Conservation (phyloP, 257 asterid genomes). For the Penstemon davidsonii region DNA sequence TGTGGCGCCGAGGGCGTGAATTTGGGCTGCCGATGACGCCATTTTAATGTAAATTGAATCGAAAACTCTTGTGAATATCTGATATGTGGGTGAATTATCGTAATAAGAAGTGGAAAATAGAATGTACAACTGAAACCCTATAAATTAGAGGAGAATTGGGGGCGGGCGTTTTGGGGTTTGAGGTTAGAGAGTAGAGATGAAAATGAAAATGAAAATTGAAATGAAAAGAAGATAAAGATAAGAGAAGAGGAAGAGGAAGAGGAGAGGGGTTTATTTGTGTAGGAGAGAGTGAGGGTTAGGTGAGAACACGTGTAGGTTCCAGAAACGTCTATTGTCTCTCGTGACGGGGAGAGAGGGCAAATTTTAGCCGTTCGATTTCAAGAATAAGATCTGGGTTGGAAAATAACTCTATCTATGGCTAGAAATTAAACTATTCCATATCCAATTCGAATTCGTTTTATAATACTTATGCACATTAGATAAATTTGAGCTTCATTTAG, state of each 20-base stretch:
- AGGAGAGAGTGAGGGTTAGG: slow-evolving; percentile 31
- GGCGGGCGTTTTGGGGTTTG: not conserved
- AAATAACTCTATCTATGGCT: too few species aligned
- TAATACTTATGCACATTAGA: too few species aligned
- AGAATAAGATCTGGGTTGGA: too few species aligned
- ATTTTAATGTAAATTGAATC: slow-evolving; percentile 15
- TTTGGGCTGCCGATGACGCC: slow-evolving; percentile 55
- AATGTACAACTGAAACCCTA: slow-evolving; percentile 1
- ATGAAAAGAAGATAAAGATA: not conserved
- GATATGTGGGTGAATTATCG: too few species aligned
- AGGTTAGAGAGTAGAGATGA: not conserved
- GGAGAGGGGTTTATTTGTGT: not conserved
- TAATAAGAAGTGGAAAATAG: not conserved
- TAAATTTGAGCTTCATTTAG: too few species aligned
- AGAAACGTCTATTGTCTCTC: not conserved
- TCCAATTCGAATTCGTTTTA: too few species aligned
- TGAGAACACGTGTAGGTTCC: slow-evolving; percentile 43
- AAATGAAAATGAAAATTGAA: too few species aligned
- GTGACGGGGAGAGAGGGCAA: too few species aligned
- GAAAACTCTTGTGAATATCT: too few species aligned
- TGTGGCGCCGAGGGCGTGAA: slow-evolving; percentile 51
- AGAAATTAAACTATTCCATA: too few species aligned
- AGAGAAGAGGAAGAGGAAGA: not conserved
- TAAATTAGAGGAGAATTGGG: not conserved
- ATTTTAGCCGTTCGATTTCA: too few species aligned